A percentile compares a stretch with the other conserved stretches of the same genome.
phyloP scores from a whole-genome alignment of 495 filamentous ascomycete species.

The Penicillium roqueforti region DNA sequence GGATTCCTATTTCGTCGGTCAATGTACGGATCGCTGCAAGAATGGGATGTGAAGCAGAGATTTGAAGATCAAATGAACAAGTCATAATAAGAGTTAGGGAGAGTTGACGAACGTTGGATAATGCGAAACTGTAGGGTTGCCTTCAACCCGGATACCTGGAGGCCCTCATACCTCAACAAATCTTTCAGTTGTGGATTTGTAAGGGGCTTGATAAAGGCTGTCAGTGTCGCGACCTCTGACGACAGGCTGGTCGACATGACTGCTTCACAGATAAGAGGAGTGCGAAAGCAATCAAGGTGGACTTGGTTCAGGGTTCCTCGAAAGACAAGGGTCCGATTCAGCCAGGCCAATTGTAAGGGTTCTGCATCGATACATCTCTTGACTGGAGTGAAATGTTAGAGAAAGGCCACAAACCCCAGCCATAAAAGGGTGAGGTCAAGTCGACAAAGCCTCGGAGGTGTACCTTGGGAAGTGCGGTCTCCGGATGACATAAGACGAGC shows the following conservation, averaged over 20 bases:
- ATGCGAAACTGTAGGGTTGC: constrained; percentile 71
- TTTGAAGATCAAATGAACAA: background rate
- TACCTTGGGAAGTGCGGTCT: constrained; percentile 16
- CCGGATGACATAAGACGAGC: constrained; percentile 42
- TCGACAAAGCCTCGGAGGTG: constrained; percentile 17
- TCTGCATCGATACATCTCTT: constrained; percentile 23
- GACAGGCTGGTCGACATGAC: constrained; percentile 46
- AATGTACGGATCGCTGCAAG: background rate
- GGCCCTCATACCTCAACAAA: constrained; percentile 65
- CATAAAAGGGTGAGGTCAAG: background rate
- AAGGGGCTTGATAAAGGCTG: constrained; percentile 51
- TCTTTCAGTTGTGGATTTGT: constrained; percentile 69
- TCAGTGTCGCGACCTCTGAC: constrained; percentile 36
- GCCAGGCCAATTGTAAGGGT: constrained; percentile 15
- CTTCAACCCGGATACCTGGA: constrained; percentile 77
- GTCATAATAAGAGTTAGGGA: background rate
- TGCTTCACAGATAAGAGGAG: background rate
- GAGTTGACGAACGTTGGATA: constrained; percentile 57
- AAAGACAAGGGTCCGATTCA: constrained; percentile 13
- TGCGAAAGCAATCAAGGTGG: constrained; percentile 4
- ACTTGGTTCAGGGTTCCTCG: constrained; percentile 5
- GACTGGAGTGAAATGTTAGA: background rate
- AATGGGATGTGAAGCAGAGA: background rate
- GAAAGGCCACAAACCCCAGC: background rate
- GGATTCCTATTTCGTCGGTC: constrained; percentile 31